Percentiles rank a stretch among this genome's conserved stretches.
Evolutionary conservation across 2,329 filamentous ascomycete genomes (phyloP).

Genomic region (Colletotrichum chlorophyti): DNA sequence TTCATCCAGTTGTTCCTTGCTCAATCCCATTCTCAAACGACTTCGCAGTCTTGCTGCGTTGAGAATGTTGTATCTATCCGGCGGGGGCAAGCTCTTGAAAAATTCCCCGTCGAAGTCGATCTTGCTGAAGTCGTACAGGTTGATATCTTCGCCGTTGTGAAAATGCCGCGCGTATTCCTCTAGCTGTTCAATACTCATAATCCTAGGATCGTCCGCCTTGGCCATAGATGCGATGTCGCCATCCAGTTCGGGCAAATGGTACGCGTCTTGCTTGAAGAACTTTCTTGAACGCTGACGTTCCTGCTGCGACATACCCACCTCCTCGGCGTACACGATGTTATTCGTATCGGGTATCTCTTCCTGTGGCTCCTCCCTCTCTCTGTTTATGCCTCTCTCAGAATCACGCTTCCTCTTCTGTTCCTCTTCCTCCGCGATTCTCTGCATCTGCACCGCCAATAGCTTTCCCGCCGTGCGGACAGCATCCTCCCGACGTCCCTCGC

Average conservation of each 20-base stretch:
- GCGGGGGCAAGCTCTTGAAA: conserved; percentile 87
- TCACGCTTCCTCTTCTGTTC: conserved; percentile 65
- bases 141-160: conserved; percentile 88
- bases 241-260: conserved; percentile 89
- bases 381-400: conserved; percentile 50
- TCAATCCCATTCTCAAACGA: conserved; percentile 91
- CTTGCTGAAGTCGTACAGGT: conserved; percentile 94
- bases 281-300: conserved; percentile 77
- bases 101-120: conserved; percentile 98
- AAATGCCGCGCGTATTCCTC: conserved; percentile 95
- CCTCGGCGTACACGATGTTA: conserved; percentile 88
- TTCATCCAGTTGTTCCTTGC: conserved; percentile 90
- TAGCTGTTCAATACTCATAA: conserved; percentile 95
- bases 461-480: conserved; percentile 90
- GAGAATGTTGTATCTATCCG: conserved; percentile 95
- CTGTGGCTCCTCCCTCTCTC: conserved; percentile 58
- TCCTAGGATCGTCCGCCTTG: conserved; percentile 87
- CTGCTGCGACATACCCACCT: conserved; percentile 79
- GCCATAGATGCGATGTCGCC: conserved; percentile 85
- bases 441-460: conserved; percentile 92
- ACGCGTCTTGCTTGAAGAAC: conserved; percentile 92
- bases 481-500: conserved; percentile 93
- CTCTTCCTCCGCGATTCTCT: conserved; percentile 87
- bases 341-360: conserved; percentile 72
- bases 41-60: conserved; percentile 91